Conservation (phyloP, 768 basidiomycete species). For the Solioccasus polychromus region DNA sequence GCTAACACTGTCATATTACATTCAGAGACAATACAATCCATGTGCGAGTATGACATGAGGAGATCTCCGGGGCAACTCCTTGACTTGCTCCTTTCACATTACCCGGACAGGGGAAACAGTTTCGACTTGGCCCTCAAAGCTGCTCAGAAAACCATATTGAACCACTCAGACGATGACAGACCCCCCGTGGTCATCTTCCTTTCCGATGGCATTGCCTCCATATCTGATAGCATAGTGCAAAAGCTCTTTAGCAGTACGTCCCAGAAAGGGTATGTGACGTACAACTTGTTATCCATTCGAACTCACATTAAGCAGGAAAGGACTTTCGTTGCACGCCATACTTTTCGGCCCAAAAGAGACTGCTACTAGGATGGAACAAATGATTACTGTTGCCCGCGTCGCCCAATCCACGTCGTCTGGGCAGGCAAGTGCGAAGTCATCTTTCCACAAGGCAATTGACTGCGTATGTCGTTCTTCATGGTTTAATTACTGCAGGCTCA, state of each 20-base stretch:
- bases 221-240: constrained; percentile 33
- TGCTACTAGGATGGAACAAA: constrained; percentile 34
- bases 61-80: constrained; percentile 48
- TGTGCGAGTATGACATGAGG: constrained; percentile 42
- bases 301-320: constrained; percentile 43
- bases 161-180: constrained; percentile 43
- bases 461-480: constrained; percentile 43
- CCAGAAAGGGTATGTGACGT: no score
- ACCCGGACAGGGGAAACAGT: constrained; percentile 40
- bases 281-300: no score
- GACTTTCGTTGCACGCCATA: constrained; percentile 58
- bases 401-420: constrained; percentile 37
- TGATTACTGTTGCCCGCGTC: constrained; percentile 48
- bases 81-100: constrained; percentile 32
- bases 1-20: constrained; percentile 57
- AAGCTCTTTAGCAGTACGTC: no score
- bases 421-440: constrained; percentile 35
- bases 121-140: constrained; percentile 40
- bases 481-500: no score
- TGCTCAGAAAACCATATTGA: constrained; percentile 37
- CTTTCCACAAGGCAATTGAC: constrained; percentile 49
- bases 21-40: constrained; percentile 18
- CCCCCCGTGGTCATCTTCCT: constrained; percentile 56
- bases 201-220: constrained; percentile 49
- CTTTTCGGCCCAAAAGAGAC: constrained; percentile 43